A percentile compares a stretch with the other conserved stretches of the same genome.
phyloP scores from a whole-genome alignment of 345 rosid genomes.

The Mercurialis annua region DNA sequence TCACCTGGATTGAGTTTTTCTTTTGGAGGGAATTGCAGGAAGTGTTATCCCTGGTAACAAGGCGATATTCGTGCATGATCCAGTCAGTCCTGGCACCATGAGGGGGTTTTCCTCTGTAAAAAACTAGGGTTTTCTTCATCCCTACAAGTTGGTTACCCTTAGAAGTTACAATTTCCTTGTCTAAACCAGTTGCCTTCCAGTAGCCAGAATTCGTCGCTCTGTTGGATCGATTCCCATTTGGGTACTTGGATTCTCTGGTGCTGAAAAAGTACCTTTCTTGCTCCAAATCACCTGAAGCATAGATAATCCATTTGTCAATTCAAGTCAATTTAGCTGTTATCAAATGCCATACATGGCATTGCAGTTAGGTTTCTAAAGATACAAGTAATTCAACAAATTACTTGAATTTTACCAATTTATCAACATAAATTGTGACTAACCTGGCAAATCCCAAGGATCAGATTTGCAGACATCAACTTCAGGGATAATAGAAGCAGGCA shows the following conservation, averaged over 20 bases:
- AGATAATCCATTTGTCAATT: conserved; percentile 14
- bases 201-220: conserved; percentile 82
- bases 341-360: conserved; percentile 4
- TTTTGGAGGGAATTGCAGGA: conserved; percentile 25
- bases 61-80: conserved; percentile 98
- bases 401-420: not conserved
- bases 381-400: not conserved
- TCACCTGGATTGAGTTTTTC: conserved; percentile 41
- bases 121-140: conserved; percentile 96
- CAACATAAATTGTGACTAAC: conserved; percentile 29
- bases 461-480: conserved; percentile 87
- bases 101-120: conserved; percentile 89
- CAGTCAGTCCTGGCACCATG: conserved; percentile 82
- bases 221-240: conserved; percentile 87
- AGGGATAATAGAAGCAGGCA: conserved; percentile 84
- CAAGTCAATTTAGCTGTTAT: not conserved
- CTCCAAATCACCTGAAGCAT: conserved; percentile 64
- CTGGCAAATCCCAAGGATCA: conserved; percentile 97
- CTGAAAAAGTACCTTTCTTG: conserved; percentile 96
- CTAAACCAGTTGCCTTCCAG: conserved; percentile 97
- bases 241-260: conserved; percentile 84
- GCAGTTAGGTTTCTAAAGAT: not conserved
- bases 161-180: conserved; percentile 61
- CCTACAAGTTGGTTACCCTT: conserved; percentile 67
- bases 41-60: conserved; percentile 23